A percentile compares a stretch with the other conserved stretches of the same genome.
Evolutionary conservation across 2,329 filamentous ascomycete species (phyloP).

Genomic region (Pseudomassariella vexata): DNA sequence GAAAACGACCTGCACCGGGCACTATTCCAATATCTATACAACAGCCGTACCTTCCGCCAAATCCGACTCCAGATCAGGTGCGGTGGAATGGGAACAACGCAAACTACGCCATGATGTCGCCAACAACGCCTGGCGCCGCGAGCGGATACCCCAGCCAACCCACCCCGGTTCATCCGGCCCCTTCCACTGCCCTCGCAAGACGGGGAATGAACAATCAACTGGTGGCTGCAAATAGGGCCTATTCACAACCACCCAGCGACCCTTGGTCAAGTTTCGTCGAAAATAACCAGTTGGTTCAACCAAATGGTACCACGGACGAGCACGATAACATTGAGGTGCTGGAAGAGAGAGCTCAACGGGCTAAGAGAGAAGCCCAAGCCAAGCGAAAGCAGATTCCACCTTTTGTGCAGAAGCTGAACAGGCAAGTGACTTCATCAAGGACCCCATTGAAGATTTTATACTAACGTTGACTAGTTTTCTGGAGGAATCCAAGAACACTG

Average conservation of each 20-base stretch:
- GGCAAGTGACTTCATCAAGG: constrained; percentile 59
- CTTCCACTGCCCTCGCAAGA: constrained; percentile 47
- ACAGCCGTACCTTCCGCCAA: constrained; percentile 21
- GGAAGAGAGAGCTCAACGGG: constrained; percentile 71
- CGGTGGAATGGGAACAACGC: constrained; percentile 44
- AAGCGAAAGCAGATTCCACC: constrained; percentile 96
- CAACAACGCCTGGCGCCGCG: constrained; percentile 24
- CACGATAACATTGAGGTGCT: constrained; percentile 72
- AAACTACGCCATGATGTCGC: constrained; percentile 20
- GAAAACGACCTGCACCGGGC: constrained; percentile 27
- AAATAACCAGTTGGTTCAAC: constrained; percentile 35
- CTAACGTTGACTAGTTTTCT: constrained; percentile 61
- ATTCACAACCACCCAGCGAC: constrained; percentile 22
- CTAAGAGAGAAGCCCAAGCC: constrained; percentile 80
- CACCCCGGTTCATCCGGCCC: constrained; percentile 21
- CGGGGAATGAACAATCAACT: constrained; percentile 46
- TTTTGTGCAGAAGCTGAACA: constrained; percentile 97
- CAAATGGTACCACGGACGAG: constrained; percentile 37
- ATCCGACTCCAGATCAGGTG: constrained; percentile 39
- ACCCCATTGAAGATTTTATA: no score
- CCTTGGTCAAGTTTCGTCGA: constrained; percentile 34
- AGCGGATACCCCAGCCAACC: constrained; percentile 22
- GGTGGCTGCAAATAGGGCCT: constrained; percentile 27
- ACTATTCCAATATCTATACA: constrained; percentile 25
- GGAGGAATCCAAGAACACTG: constrained; percentile 86